Base-by-base conservation (phyloP, 2,329 filamentous ascomycete species). In the Colletotrichum tofieldiae region DNA sequence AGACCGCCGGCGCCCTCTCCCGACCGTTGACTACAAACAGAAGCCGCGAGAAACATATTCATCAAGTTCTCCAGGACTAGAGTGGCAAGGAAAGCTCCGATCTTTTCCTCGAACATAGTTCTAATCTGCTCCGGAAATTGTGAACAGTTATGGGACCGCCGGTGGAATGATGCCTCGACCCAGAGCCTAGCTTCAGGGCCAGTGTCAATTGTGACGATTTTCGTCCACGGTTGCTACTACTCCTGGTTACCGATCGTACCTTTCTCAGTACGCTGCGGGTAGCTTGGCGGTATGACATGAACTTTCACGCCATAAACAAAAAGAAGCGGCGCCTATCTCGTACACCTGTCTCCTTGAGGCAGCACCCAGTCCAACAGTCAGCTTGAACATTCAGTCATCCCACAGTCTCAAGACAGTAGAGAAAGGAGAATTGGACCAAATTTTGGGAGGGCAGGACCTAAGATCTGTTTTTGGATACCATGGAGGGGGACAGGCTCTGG, bases 211-310 rank as follows among this genome's bases (percentile, higher is more conserved):
- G 39, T 20, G n/a, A 68, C 52, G 20, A 39, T 62, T 20, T 26
- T 54, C 32, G 59, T 45, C 12, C 58, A 39, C 52, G 7, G 47
- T 67, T 37, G 58, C 43, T 65, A 71, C 65, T 37, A 45, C 29
- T 29, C 12, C 32, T 47, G 56, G 43, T 37, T 62, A 26, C 56
- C 35, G 35, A 56, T 54, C 32, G 41, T 56, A 29, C 20, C 6
- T 12, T 51, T 29, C 41, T 51, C 35, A 18, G 16, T 12, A 35
- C 20, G 20, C 37, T 26, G 16, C 18, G 51, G 26, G 9, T 58
- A 26, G 37, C 45, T 41, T 52, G 37, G 68, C 69, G 55, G 58
- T 71, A 71, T 68, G 69, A 63, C 69, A 23, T 58, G 8, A 18
- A 29, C 6, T 9, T 37, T 16, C 29, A 29, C 14, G 11, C 26